Evolutionary conservation across 2,329 filamentous ascomycete genomes (phyloP), one percentile per base, ranked within the genome.

Genomic region (Byssochlamys sp.): DNA sequence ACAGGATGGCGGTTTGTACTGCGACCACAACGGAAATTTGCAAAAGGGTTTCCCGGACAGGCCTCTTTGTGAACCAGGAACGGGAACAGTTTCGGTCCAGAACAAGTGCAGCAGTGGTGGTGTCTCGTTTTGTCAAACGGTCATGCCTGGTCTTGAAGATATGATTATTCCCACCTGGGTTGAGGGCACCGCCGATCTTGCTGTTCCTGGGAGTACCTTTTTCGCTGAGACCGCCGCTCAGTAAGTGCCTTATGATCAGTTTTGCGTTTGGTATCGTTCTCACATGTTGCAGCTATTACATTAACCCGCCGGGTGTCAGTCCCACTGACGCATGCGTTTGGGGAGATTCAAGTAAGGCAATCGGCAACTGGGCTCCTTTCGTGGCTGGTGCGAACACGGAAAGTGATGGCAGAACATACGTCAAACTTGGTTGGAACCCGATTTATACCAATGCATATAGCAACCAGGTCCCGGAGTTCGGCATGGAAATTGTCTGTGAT

Each of bases 151-250:
- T 54, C 87, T 90, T 66, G 88, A 91, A 75, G 86, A 86, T 60
- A 91, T 91, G 88, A 78, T 91, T 63, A 91, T 91, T 65, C 87
- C 88, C 14, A 91, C 87, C n/a, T 72, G 84, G 61, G 84, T 91
- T 52, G 67, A 77, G 25, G 74, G 77, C 60, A 71, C 67, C 26
- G 77, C 78, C n/a, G 80, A 79, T 29, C 77, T 92, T 56, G 87
- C 89, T 54, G 87, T 91, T 35, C 89, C 89, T 7, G 85, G 79
- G 57, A 74, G 79, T 19, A 79, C 75, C 57, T 91, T 91, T 73
- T 91, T 88, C 88, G 83, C 79, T 63, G 73, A 75, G 51, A 91
- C 88, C 11, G 82, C 88, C 58, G 86, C 89, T 58, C 89, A 92
- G 83, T 89, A 79, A 78, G 85, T 79, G 86, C 88, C 58, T 89